phyloP scores from a whole-genome alignment of 257 asterid species.

The Solanum chiquidenum region DNA sequence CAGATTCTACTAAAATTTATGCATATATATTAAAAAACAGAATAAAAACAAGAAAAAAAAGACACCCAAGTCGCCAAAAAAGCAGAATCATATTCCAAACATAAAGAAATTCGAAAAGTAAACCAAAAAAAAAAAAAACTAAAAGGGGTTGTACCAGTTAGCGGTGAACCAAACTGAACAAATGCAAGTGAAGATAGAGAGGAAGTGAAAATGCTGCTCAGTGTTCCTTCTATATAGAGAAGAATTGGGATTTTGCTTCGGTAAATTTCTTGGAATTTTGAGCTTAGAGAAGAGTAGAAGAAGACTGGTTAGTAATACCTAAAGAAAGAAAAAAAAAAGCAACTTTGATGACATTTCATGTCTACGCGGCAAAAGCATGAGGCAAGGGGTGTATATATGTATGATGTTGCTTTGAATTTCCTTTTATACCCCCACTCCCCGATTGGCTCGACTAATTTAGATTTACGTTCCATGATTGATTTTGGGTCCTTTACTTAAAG shows the following conservation, averaged over 20 bases:
- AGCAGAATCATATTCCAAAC: background rate
- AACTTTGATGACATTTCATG: background rate
- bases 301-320: background rate
- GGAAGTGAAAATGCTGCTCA: background rate
- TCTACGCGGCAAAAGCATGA: slow-evolving; percentile 10
- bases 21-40: slow-evolving; percentile 14
- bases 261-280: background rate
- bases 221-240: background rate
- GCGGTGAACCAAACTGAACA: background rate
- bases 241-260: background rate
- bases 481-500: background rate
- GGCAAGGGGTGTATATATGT: background rate
- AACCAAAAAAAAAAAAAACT: background rate
- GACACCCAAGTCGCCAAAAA: background rate
- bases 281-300: background rate
- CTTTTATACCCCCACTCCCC: background rate
- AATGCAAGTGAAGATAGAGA: background rate
- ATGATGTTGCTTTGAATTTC: background rate
- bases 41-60: background rate
- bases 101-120: background rate
- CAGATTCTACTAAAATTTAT: background rate
- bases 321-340: background rate
- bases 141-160: background rate
- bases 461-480: background rate
- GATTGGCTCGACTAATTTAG: background rate